phyloP scores from a whole-genome alignment of 2,329 filamentous ascomycete species.

The Penicillium sp. region DNA sequence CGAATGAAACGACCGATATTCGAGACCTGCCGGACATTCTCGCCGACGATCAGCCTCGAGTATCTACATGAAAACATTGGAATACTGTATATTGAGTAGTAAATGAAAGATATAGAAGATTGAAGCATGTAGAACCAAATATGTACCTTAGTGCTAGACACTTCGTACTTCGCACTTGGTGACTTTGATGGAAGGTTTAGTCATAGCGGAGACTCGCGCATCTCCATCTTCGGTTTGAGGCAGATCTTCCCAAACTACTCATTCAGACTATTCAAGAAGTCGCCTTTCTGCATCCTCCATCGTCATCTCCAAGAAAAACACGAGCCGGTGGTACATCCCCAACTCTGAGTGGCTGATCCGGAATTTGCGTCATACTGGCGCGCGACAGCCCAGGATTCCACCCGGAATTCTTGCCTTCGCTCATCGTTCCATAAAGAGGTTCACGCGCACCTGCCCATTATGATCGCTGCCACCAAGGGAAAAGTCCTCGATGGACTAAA shows the following conservation, averaged over 20 bases:
- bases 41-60: constrained; percentile 29
- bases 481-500: constrained; percentile 44
- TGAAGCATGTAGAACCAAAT: background rate
- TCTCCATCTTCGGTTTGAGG: background rate
- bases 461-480: constrained; percentile 40
- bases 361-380: constrained; percentile 40
- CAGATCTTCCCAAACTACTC: background rate
- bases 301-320: background rate
- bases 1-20: constrained; percentile 53
- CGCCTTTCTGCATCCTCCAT: background rate
- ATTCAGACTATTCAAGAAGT: background rate
- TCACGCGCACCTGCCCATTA: constrained; percentile 26
- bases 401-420: constrained; percentile 27
- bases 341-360: constrained; percentile 7
- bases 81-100: background rate
- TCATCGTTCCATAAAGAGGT: constrained; percentile 14
- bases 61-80: background rate
- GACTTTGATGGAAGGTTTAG: background rate
- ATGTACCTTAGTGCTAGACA: background rate
- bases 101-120: background rate
- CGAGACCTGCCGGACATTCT: constrained; percentile 54
- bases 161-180: background rate
- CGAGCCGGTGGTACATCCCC: background rate
- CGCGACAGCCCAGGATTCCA: constrained; percentile 17
- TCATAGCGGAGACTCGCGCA: background rate